A percentile compares a stretch with the other conserved stretches of the same genome.
Evolutionary conservation across 306 rosid genomes (phyloP).

Genomic region (Cucumis cinereus): DNA sequence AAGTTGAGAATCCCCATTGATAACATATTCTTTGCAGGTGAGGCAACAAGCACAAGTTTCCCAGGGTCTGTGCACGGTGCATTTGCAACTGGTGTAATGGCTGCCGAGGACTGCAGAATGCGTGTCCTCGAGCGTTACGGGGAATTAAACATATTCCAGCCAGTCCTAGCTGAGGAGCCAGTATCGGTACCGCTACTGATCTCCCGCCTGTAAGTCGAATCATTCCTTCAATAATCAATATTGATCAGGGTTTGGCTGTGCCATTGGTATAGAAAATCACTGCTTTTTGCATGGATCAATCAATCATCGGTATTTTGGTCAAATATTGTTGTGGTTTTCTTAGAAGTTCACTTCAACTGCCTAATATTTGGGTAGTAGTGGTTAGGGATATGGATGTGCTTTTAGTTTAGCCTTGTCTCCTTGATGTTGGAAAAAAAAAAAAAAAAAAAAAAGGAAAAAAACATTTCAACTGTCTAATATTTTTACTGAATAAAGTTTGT

Average conservation of each 20-base stretch:
- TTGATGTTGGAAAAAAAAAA: neutral
- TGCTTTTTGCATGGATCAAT: neutral
- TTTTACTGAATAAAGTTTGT: neutral
- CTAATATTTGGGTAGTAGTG: neutral
- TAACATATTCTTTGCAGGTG: constrained; percentile 95
- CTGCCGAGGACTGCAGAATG: constrained; percentile 98
- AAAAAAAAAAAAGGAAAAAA: neutral
- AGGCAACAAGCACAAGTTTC: constrained; percentile 66
- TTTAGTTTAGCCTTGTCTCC: neutral
- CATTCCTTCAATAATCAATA: neutral
- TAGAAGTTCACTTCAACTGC: neutral
- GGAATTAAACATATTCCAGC: constrained; percentile 66
- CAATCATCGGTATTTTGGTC: neutral
- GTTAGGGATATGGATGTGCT: neutral
- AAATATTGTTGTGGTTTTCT: neutral
- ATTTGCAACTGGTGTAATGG: constrained; percentile 76
- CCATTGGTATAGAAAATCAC: neutral
- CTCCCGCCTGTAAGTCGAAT: constrained; percentile 55
- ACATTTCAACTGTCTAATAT: neutral
- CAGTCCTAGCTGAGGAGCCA: constrained; percentile 67
- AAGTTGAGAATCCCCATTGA: constrained; percentile 86
- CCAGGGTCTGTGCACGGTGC: constrained; percentile 99
- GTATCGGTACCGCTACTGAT: constrained; percentile 67
- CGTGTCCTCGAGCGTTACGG: constrained; percentile 92
- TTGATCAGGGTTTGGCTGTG: constrained; percentile 5